Base-by-base conservation (phyloP, 306 rosid genomes). In the Hippophae tibetana region DNA sequence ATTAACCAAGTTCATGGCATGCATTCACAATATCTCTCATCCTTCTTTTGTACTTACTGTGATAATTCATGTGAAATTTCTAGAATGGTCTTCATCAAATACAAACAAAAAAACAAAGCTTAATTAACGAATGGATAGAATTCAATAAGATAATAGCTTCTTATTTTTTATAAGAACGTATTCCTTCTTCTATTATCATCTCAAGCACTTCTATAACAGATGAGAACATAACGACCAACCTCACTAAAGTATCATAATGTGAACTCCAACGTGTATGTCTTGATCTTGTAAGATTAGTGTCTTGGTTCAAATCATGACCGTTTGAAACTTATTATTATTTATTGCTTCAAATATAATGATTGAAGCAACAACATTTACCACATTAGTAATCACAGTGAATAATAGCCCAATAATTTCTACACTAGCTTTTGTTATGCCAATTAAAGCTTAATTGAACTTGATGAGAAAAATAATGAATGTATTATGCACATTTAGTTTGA, bases 391-490 rank as follows among this genome's bases (percentile, higher is more conserved):
- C 3, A 12, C 6, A 10, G 4, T 12, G 38, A 70, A 57, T 7
- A 70, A 57, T 7, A 62, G 5, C 5, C 0, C 0, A 0, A 0
- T 6, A 10, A 43, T 47, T 42, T 31, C 0, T 3, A 10, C n/a
- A 13, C 23, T 50, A 5, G 42, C 40, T 5, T 46, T 54, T 46
- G 44, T 51, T 1, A 55, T 3, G 1, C 5, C 56, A 10, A 61
- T 18, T 13, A 69, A 53, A 18, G 66, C 49, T 18, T 7, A 57
- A 49, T 1, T 56, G 31, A 49, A 62, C 68, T 54, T 62, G 43
- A 10, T 70, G 58, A 23, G 57, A 31, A 53, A 59, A 71, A 26
- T 23, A 71, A 47, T 54, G 58, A 11, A 64, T 41, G 49, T 47
- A 47, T 40, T 31, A 59, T 2, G 42, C 62, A 64, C 9, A 58